Conservation (phyloP, 2,329 filamentous ascomycete species). For the Sclerotinia sclerotiorum region DNA sequence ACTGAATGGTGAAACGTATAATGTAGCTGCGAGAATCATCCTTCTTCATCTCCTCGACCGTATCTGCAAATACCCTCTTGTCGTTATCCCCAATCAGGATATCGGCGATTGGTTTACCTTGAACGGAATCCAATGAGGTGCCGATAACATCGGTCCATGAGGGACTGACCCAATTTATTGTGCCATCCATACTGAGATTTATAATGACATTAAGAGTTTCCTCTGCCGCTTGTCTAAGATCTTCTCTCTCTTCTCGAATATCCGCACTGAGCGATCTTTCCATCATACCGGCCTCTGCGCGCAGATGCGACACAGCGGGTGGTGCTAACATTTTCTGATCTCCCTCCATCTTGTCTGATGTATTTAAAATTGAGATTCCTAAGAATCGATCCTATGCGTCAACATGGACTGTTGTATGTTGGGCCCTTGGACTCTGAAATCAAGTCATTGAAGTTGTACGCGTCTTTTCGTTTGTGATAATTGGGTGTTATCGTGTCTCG, state of each 20-base stretch:
- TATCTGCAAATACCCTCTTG: slow-evolving; percentile 75
- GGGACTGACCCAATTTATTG: slow-evolving; percentile 92
- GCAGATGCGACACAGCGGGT: slow-evolving; percentile 37
- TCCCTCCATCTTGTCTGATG: slow-evolving; percentile 28
- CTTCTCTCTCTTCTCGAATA: slow-evolving; percentile 89
- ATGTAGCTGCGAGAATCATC: slow-evolving; percentile 93
- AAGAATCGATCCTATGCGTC: slow-evolving; percentile 20
- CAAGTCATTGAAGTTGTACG: slow-evolving; percentile 15
- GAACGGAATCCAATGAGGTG: slow-evolving; percentile 68
- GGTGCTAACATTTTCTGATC: slow-evolving; percentile 38
- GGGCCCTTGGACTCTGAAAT: slow-evolving; percentile 2
- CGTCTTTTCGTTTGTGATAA: slow-evolving; percentile 11
- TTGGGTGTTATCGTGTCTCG: slow-evolving; percentile 11
- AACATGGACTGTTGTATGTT: slow-evolving; percentile 22
- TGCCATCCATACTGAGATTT: slow-evolving; percentile 86
- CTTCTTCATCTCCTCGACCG: slow-evolving; percentile 83
- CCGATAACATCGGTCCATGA: slow-evolving; percentile 95
- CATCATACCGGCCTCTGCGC: slow-evolving; percentile 47
- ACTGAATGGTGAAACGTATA: slow-evolving; percentile 72
- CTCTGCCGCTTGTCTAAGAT: slow-evolving; percentile 91
- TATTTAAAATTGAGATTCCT: slow-evolving; percentile 21
- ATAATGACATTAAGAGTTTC: slow-evolving; percentile 96
- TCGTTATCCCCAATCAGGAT: slow-evolving; percentile 71
- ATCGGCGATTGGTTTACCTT: slow-evolving; percentile 76
- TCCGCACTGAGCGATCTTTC: slow-evolving; percentile 76